These are phyloP conservation scores for Lactuca saligna DNA, from an alignment of 129 eudicot species.

Conservation along the genomic window DNA sequence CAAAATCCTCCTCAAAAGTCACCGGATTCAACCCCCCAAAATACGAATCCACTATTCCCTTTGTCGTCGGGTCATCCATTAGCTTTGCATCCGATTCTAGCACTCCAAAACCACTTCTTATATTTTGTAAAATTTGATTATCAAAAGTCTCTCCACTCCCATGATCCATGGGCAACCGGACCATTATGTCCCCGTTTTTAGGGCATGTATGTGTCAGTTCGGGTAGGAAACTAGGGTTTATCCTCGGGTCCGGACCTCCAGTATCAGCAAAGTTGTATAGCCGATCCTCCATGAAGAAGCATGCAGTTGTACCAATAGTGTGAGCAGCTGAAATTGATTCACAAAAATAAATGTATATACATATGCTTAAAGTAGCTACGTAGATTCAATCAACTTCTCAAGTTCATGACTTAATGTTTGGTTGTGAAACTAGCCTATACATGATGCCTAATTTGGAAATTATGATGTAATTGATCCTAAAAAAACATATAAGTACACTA, in stretches of 20 bases:
- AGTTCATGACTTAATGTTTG: too few species aligned
- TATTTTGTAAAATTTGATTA: conserved; percentile 49
- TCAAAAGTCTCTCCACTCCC: conserved; percentile 54
- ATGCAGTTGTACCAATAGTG: conserved; percentile 76
- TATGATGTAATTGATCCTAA: background rate
- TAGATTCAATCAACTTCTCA: too few species aligned
- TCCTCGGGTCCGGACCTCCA: conserved; percentile 63
- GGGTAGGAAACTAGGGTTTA: conserved; percentile 51
- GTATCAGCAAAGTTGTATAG: conserved; percentile 47
- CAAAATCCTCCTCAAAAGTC: conserved; percentile 59
- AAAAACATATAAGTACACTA: background rate
- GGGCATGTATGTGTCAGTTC: conserved; percentile 54
- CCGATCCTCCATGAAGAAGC: conserved; percentile 64
- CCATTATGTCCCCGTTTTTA: conserved; percentile 32
- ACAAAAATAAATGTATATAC: background rate
- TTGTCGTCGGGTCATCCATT: conserved; percentile 47
- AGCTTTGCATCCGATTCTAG: conserved; percentile 62
- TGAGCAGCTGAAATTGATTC: conserved; percentile 60
- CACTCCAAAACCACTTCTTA: conserved; percentile 59
- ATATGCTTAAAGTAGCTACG: background rate
- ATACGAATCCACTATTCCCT: conserved; percentile 53
- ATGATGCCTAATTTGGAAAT: background rate
- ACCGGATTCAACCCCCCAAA: conserved; percentile 29
- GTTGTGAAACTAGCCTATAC: too few species aligned
- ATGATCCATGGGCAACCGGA: conserved; percentile 51